phyloP scores from a whole-genome alignment of 192 early-diverging fungal species.

The Entomortierella parvispora region DNA sequence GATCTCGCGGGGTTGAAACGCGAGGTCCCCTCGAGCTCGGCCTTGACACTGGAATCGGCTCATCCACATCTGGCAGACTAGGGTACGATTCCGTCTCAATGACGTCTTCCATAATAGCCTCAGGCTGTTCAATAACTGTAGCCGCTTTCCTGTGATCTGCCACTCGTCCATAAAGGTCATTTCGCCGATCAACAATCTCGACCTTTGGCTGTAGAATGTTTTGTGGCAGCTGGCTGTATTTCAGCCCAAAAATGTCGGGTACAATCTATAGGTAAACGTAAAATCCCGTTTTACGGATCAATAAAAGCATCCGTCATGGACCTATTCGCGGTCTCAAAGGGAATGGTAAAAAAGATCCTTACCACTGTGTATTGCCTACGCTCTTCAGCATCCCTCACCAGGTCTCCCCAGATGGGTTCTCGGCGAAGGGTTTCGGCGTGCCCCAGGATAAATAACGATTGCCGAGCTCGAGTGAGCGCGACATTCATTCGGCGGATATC shows the following conservation, averaged over 20 bases:
- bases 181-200: slow-evolving; percentile 11
- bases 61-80: slow-evolving; percentile 1
- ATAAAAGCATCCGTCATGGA: not conserved
- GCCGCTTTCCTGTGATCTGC: slow-evolving; percentile 1
- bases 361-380: slow-evolving; percentile 53
- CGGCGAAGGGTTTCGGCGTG: slow-evolving; percentile 67
- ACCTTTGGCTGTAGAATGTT: slow-evolving; percentile 21
- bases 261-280: slow-evolving; percentile 1
- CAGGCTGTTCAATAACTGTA: slow-evolving; percentile 16
- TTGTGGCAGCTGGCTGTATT: slow-evolving; percentile 12
- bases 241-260: slow-evolving; percentile 21
- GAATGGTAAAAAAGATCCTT: not conserved
- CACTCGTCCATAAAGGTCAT: slow-evolving; percentile 18
- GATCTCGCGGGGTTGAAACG: not conserved
- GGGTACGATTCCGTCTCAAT: slow-evolving; percentile 22
- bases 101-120: slow-evolving; percentile 21
- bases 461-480: slow-evolving; percentile 86
- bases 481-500: slow-evolving; percentile 94
- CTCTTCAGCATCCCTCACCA: slow-evolving; percentile 75
- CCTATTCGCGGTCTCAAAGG: not conserved
- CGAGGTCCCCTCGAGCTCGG: no score
- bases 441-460: slow-evolving; percentile 86
- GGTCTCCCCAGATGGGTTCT: slow-evolving; percentile 75
- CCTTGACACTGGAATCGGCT: not conserved
- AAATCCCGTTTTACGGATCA: not conserved